Percentiles rank a stretch among this genome's conserved stretches.
Evolutionary conservation across 306 rosid genomes (phyloP).

Genomic region (Mimosa pudica): DNA sequence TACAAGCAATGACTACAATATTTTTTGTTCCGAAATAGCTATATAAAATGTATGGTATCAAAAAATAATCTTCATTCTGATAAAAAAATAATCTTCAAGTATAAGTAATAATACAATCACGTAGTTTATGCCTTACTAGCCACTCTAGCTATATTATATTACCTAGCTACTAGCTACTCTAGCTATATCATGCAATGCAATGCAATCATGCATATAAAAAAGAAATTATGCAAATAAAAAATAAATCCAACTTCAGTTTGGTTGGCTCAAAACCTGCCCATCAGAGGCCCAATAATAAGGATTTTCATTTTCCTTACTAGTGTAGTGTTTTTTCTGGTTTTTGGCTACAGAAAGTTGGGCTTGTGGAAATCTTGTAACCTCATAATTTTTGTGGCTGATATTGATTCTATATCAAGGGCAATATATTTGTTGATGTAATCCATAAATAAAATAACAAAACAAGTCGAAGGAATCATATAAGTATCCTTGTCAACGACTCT

Average conservation of each 20-base stretch:
- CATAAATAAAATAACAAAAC: neutral
- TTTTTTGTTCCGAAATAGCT: too few relatives aligned
- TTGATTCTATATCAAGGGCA: neutral
- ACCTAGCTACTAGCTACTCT: too few relatives aligned
- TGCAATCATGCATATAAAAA: too few relatives aligned
- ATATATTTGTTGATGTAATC: neutral
- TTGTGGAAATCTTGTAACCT: neutral
- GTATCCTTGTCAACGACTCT: too few relatives aligned
- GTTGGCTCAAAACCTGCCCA: slow-evolving; percentile 44
- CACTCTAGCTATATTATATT: too few relatives aligned
- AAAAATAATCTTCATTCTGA: too few relatives aligned
- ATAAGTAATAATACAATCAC: too few relatives aligned
- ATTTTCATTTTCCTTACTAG: slow-evolving; percentile 44
- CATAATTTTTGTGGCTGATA: neutral
- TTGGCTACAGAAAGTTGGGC: neutral
- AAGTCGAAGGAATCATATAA: neutral
- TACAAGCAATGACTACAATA: neutral
- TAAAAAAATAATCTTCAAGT: too few relatives aligned
- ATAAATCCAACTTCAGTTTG: slow-evolving; percentile 13
- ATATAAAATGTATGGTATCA: neutral
- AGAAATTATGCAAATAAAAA: too few relatives aligned
- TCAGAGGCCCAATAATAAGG: slow-evolving; percentile 30
- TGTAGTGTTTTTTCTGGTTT: neutral
- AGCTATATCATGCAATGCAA: too few relatives aligned
- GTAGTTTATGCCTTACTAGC: neutral